phyloP scores from a whole-genome alignment of 345 rosid species.

The Citrus unshiu region DNA sequence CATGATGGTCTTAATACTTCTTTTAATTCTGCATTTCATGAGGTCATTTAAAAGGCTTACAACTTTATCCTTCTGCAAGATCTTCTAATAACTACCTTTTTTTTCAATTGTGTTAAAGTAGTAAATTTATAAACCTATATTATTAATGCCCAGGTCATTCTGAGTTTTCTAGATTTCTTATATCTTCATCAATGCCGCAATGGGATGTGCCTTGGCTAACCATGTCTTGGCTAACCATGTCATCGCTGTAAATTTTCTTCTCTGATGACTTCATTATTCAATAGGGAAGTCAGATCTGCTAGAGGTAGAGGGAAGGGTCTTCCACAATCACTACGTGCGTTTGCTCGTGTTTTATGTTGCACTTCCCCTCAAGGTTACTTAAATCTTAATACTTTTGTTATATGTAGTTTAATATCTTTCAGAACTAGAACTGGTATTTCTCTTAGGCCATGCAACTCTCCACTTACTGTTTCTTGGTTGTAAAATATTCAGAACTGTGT shows the following conservation, averaged over 20 bases:
- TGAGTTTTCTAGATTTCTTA: not conserved
- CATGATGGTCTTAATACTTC: not conserved
- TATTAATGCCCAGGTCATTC: not conserved
- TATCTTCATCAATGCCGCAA: not conserved
- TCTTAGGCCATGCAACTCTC: not conserved
- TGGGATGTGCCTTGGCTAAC: not conserved
- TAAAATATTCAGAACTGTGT: conserved; percentile 43
- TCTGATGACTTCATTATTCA: conserved; percentile 15
- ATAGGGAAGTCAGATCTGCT: conserved; percentile 72
- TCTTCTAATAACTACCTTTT: not conserved
- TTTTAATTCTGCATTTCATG: not conserved
- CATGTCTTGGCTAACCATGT: not conserved
- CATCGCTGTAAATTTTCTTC: not conserved
- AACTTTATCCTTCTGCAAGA: not conserved
- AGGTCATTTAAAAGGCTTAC: not conserved
- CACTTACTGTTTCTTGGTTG: not conserved
- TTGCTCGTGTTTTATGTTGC: conserved; percentile 69
- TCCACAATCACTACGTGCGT: conserved; percentile 82
- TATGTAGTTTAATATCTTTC: not conserved
- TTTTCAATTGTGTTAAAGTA: not conserved
- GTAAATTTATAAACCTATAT: not conserved
- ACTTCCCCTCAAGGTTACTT: conserved; percentile 49
- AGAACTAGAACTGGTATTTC: conserved; percentile 3
- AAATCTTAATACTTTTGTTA: conserved; percentile 5
- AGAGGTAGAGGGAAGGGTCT: conserved; percentile 75